phyloP scores from a whole-genome alignment of 306 rosid genomes.

The Vicia sativa region DNA sequence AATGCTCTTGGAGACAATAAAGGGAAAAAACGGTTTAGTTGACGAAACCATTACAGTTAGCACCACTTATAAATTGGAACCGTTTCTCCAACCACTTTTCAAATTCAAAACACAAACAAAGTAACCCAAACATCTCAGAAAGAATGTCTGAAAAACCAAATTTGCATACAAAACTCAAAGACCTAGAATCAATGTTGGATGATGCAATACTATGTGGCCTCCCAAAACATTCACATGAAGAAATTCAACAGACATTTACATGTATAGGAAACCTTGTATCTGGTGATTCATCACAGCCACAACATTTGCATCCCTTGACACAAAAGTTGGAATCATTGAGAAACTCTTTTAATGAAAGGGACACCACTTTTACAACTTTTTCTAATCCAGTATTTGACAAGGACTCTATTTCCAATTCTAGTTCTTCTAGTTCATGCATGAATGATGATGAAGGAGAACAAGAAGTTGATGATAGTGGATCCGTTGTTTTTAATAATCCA shows the following conservation, averaged over 20 bases:
- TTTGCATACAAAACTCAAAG: conserved; percentile 47
- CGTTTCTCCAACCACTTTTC: too few species aligned
- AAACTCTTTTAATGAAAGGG: conserved; percentile 29
- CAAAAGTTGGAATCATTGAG: conserved; percentile 34
- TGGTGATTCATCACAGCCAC: conserved; percentile 41
- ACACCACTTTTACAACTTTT: not conserved
- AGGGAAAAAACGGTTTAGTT: too few species aligned
- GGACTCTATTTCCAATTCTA: conserved; percentile 18
- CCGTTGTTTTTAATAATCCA: conserved; percentile 26
- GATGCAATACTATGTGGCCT: conserved; percentile 21
- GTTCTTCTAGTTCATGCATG: conserved; percentile 48
- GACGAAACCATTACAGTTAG: too few species aligned
- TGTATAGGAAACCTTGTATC: conserved; percentile 42
- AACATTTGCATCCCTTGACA: conserved; percentile 37
- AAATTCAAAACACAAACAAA: too few species aligned
- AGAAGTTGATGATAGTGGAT: not conserved
- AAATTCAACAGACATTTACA: conserved; percentile 38
- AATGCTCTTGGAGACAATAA: too few species aligned
- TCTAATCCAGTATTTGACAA: conserved; percentile 13
- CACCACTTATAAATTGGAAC: too few species aligned
- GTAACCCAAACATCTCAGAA: not conserved
- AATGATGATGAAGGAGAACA: conserved; percentile 37
- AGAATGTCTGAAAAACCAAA: conserved; percentile 37
- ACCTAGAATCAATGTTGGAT: conserved; percentile 37
- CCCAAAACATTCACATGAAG: not conserved